A percentile compares a stretch with the other conserved stretches of the same genome.
Evolutionary conservation across 2,329 filamentous ascomycete species (phyloP).

Genomic region (Aspergillus carbonarius): DNA sequence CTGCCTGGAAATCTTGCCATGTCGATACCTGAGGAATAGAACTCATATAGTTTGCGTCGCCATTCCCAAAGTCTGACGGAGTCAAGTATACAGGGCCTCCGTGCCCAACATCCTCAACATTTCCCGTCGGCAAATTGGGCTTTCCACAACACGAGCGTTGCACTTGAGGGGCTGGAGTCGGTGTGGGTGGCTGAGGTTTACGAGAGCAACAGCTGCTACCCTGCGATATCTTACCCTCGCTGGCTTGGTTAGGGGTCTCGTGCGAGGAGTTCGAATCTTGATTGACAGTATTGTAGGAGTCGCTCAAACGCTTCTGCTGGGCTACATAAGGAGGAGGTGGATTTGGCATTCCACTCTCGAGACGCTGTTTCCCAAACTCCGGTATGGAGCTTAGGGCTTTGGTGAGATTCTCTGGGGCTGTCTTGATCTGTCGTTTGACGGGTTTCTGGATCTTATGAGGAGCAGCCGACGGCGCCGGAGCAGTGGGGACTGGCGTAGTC

Average conservation of each 20-base stretch:
- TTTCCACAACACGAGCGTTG: constrained; percentile 33
- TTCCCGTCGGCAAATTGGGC: constrained; percentile 1
- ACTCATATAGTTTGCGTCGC: constrained; percentile 16
- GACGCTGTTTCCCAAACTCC: constrained; percentile 21
- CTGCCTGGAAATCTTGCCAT: constrained; percentile 23
- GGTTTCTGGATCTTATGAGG: constrained; percentile 39
- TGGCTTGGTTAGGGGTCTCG: background rate
- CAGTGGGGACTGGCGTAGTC: constrained; percentile 14
- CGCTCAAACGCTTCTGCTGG: background rate
- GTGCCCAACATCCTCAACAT: background rate
- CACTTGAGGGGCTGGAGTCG: constrained; percentile 9
- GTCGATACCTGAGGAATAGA: constrained; percentile 17
- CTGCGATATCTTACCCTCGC: background rate
- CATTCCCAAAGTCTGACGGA: constrained; percentile 9
- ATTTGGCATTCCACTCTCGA: constrained; percentile 18
- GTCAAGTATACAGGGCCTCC: constrained; percentile 5
- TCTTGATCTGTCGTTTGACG: constrained; percentile 34
- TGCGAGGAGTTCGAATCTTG: background rate
- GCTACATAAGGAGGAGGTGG: constrained; percentile 13
- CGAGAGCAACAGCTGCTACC: constrained; percentile 29
- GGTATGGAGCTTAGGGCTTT: constrained; percentile 34
- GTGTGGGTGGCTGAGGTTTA: constrained; percentile 13
- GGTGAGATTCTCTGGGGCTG: constrained; percentile 34
- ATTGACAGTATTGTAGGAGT: constrained; percentile 1
- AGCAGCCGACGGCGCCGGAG: constrained; percentile 24